Conservation (phyloP, 2,329 filamentous ascomycete genomes). For the Lasiodiplodia sp. region DNA sequence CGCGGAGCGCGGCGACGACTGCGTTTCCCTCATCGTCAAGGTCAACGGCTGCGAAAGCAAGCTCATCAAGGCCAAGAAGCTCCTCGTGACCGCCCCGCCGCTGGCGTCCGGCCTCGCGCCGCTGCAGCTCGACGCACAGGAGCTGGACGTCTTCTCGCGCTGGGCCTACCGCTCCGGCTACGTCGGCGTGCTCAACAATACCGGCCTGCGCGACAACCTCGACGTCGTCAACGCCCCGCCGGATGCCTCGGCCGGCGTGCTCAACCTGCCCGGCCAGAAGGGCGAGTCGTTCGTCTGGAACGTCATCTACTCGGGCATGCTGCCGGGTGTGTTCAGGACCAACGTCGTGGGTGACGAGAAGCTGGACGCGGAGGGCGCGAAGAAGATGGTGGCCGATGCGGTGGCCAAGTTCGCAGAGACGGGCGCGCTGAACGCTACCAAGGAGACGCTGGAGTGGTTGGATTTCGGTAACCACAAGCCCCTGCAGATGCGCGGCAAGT, state of each 20-base stretch:
- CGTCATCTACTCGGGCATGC: conserved; percentile 29
- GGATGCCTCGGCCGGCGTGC: conserved; percentile 40
- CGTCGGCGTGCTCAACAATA: conserved; percentile 48
- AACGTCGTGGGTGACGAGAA: conserved; percentile 33
- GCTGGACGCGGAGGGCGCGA: not conserved
- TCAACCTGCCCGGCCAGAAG: conserved; percentile 33
- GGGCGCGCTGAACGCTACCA: not conserved
- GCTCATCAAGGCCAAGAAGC: conserved; percentile 48
- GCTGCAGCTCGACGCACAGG: conserved; percentile 55
- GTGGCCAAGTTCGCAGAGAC: not conserved
- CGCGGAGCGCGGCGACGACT: not conserved
- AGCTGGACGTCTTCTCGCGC: conserved; percentile 48
- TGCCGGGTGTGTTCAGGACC: conserved; percentile 32
- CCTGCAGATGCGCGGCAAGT: conserved; percentile 36
- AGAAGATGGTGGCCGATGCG: not conserved
- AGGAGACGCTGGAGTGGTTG: conserved; percentile 31
- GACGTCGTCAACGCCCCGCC: conserved; percentile 41
- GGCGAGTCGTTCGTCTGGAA: not conserved
- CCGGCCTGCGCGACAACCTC: conserved; percentile 44
- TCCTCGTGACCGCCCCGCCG: conserved; percentile 55
- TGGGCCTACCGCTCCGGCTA: conserved; percentile 51
- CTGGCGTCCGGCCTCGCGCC: conserved; percentile 49
- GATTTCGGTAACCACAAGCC: conserved; percentile 36
- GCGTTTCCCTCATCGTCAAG: conserved; percentile 33
- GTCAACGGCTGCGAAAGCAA: conserved; percentile 28